Evolutionary conservation across 202 grass and related monocot genomes (phyloP), one percentile per base, ranked within the genome.

Genomic region (Musa balbisiana): DNA sequence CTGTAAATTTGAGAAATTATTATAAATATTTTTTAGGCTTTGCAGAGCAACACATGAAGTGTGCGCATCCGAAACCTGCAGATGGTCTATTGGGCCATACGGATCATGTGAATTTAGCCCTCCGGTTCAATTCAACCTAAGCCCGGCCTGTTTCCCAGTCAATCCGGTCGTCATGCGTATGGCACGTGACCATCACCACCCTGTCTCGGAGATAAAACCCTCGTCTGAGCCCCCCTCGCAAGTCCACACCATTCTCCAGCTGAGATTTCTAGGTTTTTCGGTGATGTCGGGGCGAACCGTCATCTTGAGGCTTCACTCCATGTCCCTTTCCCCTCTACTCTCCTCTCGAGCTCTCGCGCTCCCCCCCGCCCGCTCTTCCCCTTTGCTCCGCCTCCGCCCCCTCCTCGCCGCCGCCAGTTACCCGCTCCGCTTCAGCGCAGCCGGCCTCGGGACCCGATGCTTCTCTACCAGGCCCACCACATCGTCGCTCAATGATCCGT

Each of bases 391-490:
- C 24, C 55, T 84, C 81, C 55, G 27, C 55, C 14, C 71, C 72
- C 49, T 68, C 55, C 53, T 73, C 29, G 19, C n/a, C 23, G 51
- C 77, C 68, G 80, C 56, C 5, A 29, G 70, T 59, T 58, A 20
- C 55, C 22, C 14, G 55, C 20, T 14, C 20, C 54, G 13, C 10
- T 55, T 3, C n/a, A 9, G 12, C 12, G 52, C 74, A 10, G 68
- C 70, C 1, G 14, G 9, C 1, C n/a, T 67, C 55, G 62, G 51
- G 50, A 16, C 58, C 15, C 71, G 86, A 20, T 80, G 83, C 83
- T 88, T 84, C 58, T 80, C 89, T 20, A 67, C 89, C 12, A 84
- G 85, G 81, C 81, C 84, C 49, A 80, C 86, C 10, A 88, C 83
- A 0, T 86, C 86, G 10, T 92, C 89, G 0, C 79, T 92, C 52